Conservation (phyloP, 169 alveolate species). For the Babesia gibsoni region DNA sequence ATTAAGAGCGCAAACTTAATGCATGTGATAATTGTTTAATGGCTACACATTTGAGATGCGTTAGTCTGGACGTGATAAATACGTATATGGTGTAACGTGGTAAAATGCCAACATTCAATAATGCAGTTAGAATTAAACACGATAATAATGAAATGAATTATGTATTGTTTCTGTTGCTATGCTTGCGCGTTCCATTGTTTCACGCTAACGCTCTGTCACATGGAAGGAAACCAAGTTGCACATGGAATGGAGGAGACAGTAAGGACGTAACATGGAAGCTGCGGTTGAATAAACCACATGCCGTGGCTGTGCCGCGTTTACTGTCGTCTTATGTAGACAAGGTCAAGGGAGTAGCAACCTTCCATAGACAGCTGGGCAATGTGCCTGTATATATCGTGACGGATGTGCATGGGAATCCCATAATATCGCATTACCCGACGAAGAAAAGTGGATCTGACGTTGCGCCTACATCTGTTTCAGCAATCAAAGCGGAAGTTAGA, state of each 20-base stretch:
- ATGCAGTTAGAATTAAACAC: too few species aligned
- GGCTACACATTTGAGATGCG: constrained; percentile 91
- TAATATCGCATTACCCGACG: constrained; percentile 28
- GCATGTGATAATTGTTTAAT: constrained; percentile 79
- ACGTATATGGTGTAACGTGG: too few species aligned
- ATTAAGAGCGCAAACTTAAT: constrained; percentile 61
- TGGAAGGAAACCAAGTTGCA: too few species aligned
- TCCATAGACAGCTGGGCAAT: not conserved
- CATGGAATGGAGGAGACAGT: too few species aligned
- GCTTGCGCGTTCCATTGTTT: too few species aligned
- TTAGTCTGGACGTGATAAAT: constrained; percentile 80
- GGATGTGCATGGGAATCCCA: constrained; percentile 17
- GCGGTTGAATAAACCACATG: too few species aligned
- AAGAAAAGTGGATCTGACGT: not conserved
- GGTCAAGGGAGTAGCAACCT: not conserved
- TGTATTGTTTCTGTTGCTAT: too few species aligned
- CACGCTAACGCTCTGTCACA: too few species aligned
- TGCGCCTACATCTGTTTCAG: not conserved
- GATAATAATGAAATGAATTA: too few species aligned
- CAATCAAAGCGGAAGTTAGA: not conserved
- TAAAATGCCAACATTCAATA: too few species aligned
- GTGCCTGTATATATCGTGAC: constrained; percentile 2
- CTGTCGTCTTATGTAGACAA: not conserved
- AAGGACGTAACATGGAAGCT: too few species aligned
- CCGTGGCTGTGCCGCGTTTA: too few species aligned